Evolutionary conservation across 805 yeast genomes (phyloP), one percentile per base, ranked within the genome.

Genomic region (Starmerella scarabaei): DNA sequence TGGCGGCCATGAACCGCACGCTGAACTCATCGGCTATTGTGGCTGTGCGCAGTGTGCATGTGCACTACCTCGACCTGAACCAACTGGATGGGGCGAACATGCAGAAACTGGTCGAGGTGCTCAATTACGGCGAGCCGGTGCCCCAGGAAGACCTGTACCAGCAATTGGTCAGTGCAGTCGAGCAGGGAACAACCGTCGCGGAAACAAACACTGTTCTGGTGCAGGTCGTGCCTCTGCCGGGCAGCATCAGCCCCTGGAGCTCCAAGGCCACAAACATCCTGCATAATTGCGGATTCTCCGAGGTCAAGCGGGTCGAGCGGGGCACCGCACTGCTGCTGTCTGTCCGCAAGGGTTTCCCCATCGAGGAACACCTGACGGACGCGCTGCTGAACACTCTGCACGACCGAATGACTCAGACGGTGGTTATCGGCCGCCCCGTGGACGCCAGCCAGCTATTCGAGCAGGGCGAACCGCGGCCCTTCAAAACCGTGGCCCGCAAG

Each of bases 241-340:
- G 98, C 45, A 91, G 98, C 11, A 88, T 91, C 50, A 86, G 97
- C 20, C 97, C 98, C 26, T 91, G 99, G 99, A 83, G 95, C 8
- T 86, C 97, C 12, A 91, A 91, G 64, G 99, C 99, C 21, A 86
- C 98, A 30, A 88, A 91, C 63, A 91, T 91, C 51, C 72, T 86
- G 38, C 73, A 77, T 41, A 93, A 82, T 41, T 83, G 94, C 64
- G 95, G 95, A 8, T 69, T 91, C 45, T 71, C 67, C 29, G 67
- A 69, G 16, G 71, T 69, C 45, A 82, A 75, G 55, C 73, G 97
- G 53, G 77, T 91, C 42, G 99, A 91, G 66, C 75, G 98, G 56
- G 99, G 98, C 43, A 52, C 78, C 47, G 77, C 91, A 5, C 63
- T 91, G 30, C 61, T 82, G 51, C 66, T 91, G 52, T 69, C 75